Percentiles rank a stretch among this genome's conserved stretches.
Evolutionary conservation across 495 filamentous ascomycete genomes (phyloP).

Genomic region (Neurospora tetrasperma): DNA sequence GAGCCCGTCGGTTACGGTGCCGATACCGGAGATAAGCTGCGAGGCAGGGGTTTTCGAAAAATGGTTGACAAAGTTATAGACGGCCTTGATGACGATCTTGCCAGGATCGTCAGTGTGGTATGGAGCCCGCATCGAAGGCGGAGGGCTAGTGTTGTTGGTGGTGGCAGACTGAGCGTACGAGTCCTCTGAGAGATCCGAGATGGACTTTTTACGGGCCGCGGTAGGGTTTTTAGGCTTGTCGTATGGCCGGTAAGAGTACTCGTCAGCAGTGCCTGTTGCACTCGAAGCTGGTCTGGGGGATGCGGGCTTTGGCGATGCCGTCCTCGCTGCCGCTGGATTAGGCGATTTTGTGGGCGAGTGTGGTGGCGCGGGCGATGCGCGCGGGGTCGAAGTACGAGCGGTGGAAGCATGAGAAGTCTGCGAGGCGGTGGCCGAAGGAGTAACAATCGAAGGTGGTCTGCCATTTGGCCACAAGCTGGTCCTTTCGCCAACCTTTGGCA

Average conservation of each 20-base stretch:
- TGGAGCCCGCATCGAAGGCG: conserved; percentile 58
- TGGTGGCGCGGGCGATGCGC: conserved; percentile 7
- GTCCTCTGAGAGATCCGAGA: conserved; percentile 66
- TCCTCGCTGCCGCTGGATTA: background rate
- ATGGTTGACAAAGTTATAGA: conserved; percentile 79
- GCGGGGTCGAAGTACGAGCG: background rate
- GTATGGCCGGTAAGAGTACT: conserved; percentile 75
- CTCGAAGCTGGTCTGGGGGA: conserved; percentile 29
- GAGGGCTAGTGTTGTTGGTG: conserved; percentile 77
- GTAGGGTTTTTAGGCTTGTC: conserved; percentile 53
- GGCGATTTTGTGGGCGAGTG: conserved; percentile 3
- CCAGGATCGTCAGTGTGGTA: conserved; percentile 84
- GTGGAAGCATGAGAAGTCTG: background rate
- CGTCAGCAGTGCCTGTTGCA: conserved; percentile 51
- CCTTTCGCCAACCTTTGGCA: conserved; percentile 45
- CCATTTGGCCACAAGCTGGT: conserved; percentile 47
- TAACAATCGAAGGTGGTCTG: conserved; percentile 26
- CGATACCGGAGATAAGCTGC: conserved; percentile 66
- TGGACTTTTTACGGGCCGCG: conserved; percentile 37
- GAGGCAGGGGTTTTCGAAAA: conserved; percentile 72
- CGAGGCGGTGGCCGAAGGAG: conserved; percentile 9
- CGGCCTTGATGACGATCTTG: conserved; percentile 88
- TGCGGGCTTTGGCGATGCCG: conserved; percentile 3
- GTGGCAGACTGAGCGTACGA: conserved; percentile 74
- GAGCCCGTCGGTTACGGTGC: conserved; percentile 73